Evolutionary conservation across 129 eudicot genomes (phyloP).

Genomic region (Silybum marianum): DNA sequence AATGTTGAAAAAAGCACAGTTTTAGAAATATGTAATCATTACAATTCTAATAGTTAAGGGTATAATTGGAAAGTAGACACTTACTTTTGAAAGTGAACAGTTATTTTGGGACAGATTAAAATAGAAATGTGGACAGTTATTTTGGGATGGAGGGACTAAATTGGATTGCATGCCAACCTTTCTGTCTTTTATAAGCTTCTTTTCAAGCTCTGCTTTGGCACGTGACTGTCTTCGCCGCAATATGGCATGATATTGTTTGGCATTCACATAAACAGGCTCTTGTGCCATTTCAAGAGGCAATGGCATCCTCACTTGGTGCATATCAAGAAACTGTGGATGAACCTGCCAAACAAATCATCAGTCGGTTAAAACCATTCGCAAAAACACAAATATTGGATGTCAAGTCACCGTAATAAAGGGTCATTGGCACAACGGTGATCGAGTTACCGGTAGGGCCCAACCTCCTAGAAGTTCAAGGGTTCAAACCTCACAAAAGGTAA

Average conservation of each 20-base stretch:
- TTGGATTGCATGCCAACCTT: constrained; percentile 49
- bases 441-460: not conserved
- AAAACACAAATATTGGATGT: not conserved
- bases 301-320: constrained; percentile 75
- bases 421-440: not conserved
- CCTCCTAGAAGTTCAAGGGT: not conserved
- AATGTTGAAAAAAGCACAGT: not conserved
- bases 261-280: constrained; percentile 88
- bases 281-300: constrained; percentile 81
- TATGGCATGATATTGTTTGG: constrained; percentile 81
- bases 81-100: not conserved
- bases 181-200: constrained; percentile 66
- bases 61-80: not conserved
- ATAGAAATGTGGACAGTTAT: not conserved
- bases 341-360: constrained; percentile 37
- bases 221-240: constrained; percentile 81
- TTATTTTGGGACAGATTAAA: not conserved
- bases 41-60: not conserved
- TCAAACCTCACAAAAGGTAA: not conserved
- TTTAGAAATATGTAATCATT: not conserved
- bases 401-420: not conserved
- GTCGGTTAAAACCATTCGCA: not conserved
- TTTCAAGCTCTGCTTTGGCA: constrained; percentile 92
- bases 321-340: constrained; percentile 63
- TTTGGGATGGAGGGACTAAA: not conserved